Evolutionary conservation across 2,329 filamentous ascomycete genomes (phyloP).

Genomic region (Verticillium albo-atrum): DNA sequence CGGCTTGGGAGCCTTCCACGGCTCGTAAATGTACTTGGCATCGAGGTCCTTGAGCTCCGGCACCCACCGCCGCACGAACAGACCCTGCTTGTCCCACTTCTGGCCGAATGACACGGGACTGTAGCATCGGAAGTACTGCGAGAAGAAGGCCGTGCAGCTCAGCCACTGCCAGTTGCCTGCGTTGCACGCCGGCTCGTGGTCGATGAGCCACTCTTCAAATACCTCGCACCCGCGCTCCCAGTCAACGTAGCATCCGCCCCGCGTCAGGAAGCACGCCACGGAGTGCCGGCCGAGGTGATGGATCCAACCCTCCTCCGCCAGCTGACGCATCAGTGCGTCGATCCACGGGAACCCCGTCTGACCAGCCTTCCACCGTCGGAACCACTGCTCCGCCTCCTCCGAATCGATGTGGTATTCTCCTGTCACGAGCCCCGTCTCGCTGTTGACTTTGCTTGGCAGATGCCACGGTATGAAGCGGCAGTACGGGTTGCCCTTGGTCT

Average conservation of each 20-base stretch:
- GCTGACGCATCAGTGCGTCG: constrained; percentile 74
- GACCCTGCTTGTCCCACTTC: constrained; percentile 69
- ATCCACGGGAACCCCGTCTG: constrained; percentile 76
- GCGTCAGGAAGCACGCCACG: constrained; percentile 77
- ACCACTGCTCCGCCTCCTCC: constrained; percentile 57
- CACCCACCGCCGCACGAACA: constrained; percentile 60
- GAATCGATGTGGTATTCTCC: constrained; percentile 62
- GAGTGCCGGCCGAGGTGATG: constrained; percentile 73
- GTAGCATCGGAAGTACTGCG: constrained; percentile 68
- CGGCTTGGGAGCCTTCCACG: constrained; percentile 65
- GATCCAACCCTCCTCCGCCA: constrained; percentile 70
- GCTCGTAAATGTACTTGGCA: constrained; percentile 73
- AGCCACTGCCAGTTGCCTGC: constrained; percentile 78
- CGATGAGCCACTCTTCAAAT: constrained; percentile 71
- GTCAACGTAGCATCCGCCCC: constrained; percentile 72
- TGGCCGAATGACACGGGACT: constrained; percentile 66
- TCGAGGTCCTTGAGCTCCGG: constrained; percentile 61
- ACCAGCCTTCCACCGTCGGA: constrained; percentile 64
- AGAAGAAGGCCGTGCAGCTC: constrained; percentile 69
- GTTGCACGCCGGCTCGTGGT: constrained; percentile 72
- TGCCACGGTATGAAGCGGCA: constrained; percentile 79
- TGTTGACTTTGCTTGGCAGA: constrained; percentile 55
- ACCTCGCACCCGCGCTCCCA: constrained; percentile 78
- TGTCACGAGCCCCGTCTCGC: constrained; percentile 41
- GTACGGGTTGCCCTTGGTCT: constrained; percentile 60